phyloP scores from a whole-genome alignment of 169 alveolate genomes.

The Plasmodium vivax region DNA sequence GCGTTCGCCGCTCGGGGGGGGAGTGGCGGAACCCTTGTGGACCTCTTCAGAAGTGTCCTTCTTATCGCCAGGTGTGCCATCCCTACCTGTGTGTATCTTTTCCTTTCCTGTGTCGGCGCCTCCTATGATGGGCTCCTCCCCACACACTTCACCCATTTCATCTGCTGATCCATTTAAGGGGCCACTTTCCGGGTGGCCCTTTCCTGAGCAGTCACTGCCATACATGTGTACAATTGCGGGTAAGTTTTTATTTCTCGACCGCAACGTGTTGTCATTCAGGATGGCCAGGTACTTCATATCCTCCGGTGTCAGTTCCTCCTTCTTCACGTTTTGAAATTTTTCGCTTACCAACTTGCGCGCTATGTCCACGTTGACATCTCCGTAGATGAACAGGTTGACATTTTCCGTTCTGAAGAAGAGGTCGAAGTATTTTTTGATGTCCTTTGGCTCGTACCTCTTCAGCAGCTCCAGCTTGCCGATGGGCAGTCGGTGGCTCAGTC shows the following conservation, averaged over 20 bases:
- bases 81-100: background rate
- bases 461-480: conserved; percentile 66
- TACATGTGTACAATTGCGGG: conserved; percentile 56
- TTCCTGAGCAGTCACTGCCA: background rate
- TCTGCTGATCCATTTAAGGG: background rate
- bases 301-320: conserved; percentile 27
- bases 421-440: conserved; percentile 54
- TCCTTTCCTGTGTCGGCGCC: background rate
- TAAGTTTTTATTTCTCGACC: conserved; percentile 39
- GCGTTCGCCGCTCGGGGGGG: background rate
- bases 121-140: background rate
- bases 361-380: conserved; percentile 78
- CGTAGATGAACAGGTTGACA: conserved; percentile 78
- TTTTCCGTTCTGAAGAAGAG: conserved; percentile 76
- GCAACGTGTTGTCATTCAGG: conserved; percentile 21
- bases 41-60: background rate
- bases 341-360: conserved; percentile 26
- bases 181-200: background rate
- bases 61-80: background rate
- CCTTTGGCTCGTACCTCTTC: conserved; percentile 54
- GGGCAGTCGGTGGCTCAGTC: conserved; percentile 61
- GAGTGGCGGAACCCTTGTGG: background rate
- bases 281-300: conserved; percentile 23
- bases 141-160: background rate
- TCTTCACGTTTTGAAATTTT: conserved; percentile 24